Base-by-base conservation (phyloP, 1,139 yeast genomes). In the Lodderomyces beijingensis region DNA sequence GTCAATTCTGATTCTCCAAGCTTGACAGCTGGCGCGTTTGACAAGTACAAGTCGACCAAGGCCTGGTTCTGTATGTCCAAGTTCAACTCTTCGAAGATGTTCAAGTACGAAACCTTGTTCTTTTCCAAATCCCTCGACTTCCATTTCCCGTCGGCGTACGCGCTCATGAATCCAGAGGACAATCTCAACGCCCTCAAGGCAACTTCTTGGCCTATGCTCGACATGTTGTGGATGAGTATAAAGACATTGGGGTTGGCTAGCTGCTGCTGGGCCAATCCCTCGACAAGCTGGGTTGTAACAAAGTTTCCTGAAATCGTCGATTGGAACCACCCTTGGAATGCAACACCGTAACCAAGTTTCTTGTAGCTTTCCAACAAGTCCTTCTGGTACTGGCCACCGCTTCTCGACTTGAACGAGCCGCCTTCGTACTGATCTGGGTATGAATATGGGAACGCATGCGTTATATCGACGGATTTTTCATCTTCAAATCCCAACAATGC, bases 281-380 rank as follows among this genome's bases (percentile, higher is more conserved):
- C 94, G 29, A 83, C 70, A 39, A 80, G 65, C 40, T 74, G 73
- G 39, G 76, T 76, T 41, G 80, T 78, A 47, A 79, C 74, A 53
- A 79, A 79, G 51, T 75, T 77, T 32, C 94, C 94, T 28, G 83
- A 72, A 34, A 70, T 54, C 22, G 88, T 71, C 32, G 84, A 70
- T 51, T 84, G 77, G 61, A 83, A 87, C 89, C 89, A 87, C 23
- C 96, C 96, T 45, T 81, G 76, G 44, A 80, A 72, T 53, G 80
- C 86, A 32, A 79, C 70, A 31, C 89, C 93, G 41, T 76, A 70
- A 31, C 82, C 83, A 43, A 79, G 74, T 39, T 69, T 72, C 48
- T 71, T 76, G 45, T 85, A 70, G 40, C 75, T 73, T 33, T 74
- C 74, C 44, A 81, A 65, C 50, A 83, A 69, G 34, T 83, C 89